Percentiles rank a stretch among this genome's conserved stretches.
Evolutionary conservation across 257 asterid genomes (phyloP).

Genomic region (Ligustrum vulgare): DNA sequence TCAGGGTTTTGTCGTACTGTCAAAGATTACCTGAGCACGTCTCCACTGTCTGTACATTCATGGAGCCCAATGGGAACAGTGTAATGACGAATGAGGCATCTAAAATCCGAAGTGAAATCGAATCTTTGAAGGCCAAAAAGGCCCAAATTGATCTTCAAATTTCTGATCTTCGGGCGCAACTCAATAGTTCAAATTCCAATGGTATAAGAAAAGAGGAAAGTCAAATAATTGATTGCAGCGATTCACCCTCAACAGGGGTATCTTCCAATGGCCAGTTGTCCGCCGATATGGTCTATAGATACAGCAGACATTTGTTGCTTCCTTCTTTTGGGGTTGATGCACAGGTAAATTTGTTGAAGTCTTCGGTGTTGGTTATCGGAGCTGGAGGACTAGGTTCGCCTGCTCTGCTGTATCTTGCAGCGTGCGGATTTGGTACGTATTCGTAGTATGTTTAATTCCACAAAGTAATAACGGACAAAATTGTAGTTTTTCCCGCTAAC

Average conservation of each 20-base stretch:
- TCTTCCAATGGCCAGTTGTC: constrained; percentile 40
- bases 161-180: constrained; percentile 62
- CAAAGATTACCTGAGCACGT: not conserved
- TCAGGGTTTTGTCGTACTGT: not conserved
- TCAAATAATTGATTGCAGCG: constrained; percentile 26
- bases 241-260: constrained; percentile 12
- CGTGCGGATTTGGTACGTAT: constrained; percentile 67
- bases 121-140: constrained; percentile 41
- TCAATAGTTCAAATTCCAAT: constrained; percentile 28
- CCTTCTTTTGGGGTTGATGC: constrained; percentile 85
- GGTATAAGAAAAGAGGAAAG: constrained; percentile 14
- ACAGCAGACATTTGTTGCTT: constrained; percentile 92
- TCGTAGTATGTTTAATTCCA: not conserved
- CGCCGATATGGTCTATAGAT: constrained; percentile 74
- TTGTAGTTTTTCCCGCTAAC: not conserved
- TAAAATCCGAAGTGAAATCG: constrained; percentile 62
- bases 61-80: constrained; percentile 45
- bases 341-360: constrained; percentile 73
- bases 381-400: constrained; percentile 99
- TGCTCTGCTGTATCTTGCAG: constrained; percentile 87
- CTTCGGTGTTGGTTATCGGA: constrained; percentile 87
- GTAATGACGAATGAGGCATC: constrained; percentile 23
- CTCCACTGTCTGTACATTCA: not conserved
- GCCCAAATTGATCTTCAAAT: constrained; percentile 52
- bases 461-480: not conserved